A percentile compares a stretch with the other conserved stretches of the same genome.
Conservation (phyloP, 495 filamentous ascomycete genomes). For the Cairneyella variabilis region DNA sequence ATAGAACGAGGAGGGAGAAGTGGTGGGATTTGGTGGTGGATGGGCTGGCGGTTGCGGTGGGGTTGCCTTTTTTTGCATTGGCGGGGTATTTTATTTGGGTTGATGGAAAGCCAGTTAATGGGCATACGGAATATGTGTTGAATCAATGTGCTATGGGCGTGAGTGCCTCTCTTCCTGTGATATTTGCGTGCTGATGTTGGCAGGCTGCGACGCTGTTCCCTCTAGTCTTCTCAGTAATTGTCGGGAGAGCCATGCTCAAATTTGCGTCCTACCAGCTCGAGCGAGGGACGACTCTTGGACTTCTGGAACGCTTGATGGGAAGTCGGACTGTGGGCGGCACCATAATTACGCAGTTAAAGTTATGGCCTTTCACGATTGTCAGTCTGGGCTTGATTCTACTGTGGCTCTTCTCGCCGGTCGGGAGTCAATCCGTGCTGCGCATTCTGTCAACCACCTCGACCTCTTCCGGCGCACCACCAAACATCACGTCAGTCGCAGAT, state of each 20-base stretch:
- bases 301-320: slow-evolving; percentile 21
- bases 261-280: slow-evolving; percentile 21
- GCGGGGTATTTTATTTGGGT: slow-evolving; percentile 4
- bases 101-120: slow-evolving; percentile 2
- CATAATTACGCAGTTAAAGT: slow-evolving; percentile 13
- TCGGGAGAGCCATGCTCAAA: slow-evolving; percentile 15
- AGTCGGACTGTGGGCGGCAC: slow-evolving; percentile 19
- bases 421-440: slow-evolving; percentile 17
- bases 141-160: slow-evolving; percentile 9
- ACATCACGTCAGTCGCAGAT: background rate
- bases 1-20: slow-evolving; percentile 5
- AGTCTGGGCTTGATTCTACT: slow-evolving; percentile 13
- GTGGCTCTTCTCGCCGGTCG: slow-evolving; percentile 19
- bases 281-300: slow-evolving; percentile 13
- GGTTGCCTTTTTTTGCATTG: slow-evolving; percentile 13
- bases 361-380: slow-evolving; percentile 7
- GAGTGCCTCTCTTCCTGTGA: background rate
- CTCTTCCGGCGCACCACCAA: too few relatives aligned
- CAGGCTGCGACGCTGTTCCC: slow-evolving; percentile 17
- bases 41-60: background rate
- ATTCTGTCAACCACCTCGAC: slow-evolving; percentile 7
- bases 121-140: slow-evolving; percentile 5
- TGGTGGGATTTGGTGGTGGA: slow-evolving; percentile 3
- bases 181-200: background rate
- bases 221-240: slow-evolving; percentile 11